phyloP scores from a whole-genome alignment of 768 basidiomycete species.

The Gymnopilus junonius region DNA sequence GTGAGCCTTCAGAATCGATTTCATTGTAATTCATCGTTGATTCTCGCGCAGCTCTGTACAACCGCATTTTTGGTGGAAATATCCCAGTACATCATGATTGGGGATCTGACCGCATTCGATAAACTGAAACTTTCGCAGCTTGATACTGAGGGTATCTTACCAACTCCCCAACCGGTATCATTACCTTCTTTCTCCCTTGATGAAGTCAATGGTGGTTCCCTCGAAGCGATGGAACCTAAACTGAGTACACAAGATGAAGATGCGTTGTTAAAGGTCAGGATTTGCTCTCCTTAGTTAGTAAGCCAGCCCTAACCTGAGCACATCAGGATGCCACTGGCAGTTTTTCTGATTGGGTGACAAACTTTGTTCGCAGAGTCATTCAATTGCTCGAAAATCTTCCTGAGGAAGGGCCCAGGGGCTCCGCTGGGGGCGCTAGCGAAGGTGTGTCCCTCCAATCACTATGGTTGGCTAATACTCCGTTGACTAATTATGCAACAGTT shows the following conservation, averaged over 20 bases:
- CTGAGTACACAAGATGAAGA: slow-evolving; percentile 73
- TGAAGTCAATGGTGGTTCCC: slow-evolving; percentile 41
- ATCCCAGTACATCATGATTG: slow-evolving; percentile 75
- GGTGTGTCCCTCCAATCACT: slow-evolving; percentile 36
- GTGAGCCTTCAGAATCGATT: slow-evolving; percentile 38
- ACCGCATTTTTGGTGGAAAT: slow-evolving; percentile 77
- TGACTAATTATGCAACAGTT: slow-evolving; percentile 39
- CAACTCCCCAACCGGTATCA: slow-evolving; percentile 27
- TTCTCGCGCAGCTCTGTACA: slow-evolving; percentile 63
- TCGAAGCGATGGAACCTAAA: slow-evolving; percentile 39
- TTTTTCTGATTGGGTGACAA: slow-evolving; percentile 85
- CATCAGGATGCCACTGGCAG: slow-evolving; percentile 65
- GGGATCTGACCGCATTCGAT: slow-evolving; percentile 56
- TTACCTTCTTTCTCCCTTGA: slow-evolving; percentile 43
- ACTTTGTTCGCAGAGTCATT: slow-evolving; percentile 78
- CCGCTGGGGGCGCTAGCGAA: slow-evolving; percentile 68
- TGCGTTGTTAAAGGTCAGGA: slow-evolving; percentile 54
- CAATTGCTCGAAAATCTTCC: slow-evolving; percentile 85
- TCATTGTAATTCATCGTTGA: slow-evolving; percentile 12
- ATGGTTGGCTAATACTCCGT: slow-evolving; percentile 1
- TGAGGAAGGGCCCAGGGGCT: slow-evolving; percentile 72
- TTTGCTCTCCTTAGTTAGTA: background rate
- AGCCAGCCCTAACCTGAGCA: background rate
- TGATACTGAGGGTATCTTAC: slow-evolving; percentile 39
- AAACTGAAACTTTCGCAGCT: slow-evolving; percentile 26